phyloP scores from a whole-genome alignment of 1,284 basidiomycete species.

The Puccinia coronata region DNA sequence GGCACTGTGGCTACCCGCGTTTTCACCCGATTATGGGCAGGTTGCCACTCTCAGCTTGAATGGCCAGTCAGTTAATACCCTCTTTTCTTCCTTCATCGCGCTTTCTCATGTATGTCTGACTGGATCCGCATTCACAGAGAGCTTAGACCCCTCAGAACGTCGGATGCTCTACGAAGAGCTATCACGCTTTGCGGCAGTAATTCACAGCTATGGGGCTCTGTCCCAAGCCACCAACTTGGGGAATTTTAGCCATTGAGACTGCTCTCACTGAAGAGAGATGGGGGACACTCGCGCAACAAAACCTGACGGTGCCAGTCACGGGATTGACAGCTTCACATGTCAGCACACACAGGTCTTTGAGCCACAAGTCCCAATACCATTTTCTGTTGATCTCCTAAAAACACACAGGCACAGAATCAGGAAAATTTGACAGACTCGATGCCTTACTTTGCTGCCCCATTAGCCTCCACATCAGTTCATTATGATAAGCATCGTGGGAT shows the following conservation, averaged over 20 bases:
- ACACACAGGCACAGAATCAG: not conserved
- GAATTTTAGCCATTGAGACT: conserved; percentile 43
- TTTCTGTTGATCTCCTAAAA: not conserved
- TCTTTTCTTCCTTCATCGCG: not conserved
- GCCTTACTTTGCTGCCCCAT: conserved; percentile 12
- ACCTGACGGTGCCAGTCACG: not conserved
- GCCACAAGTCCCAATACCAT: not conserved
- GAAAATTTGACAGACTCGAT: not conserved
- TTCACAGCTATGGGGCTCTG: conserved; percentile 26
- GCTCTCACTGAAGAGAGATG: conserved; percentile 23
- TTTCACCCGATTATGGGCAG: conserved; percentile 48
- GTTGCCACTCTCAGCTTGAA: conserved; percentile 39
- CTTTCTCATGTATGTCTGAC: not conserved
- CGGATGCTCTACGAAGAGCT: conserved; percentile 43
- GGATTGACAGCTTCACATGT: not conserved
- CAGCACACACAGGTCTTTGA: not conserved
- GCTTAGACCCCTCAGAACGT: conserved; percentile 25
- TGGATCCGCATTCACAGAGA: conserved; percentile 19
- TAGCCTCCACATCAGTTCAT: not conserved
- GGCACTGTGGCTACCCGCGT: conserved; percentile 43
- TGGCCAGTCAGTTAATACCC: conserved; percentile 38
- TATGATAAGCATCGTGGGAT: not conserved
- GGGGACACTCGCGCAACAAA: not conserved
- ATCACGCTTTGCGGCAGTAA: conserved; percentile 22
- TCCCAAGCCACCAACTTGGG: conserved; percentile 45